These are phyloP conservation scores for Tetrapisispora taiwanensis DNA, from an alignment of 805 yeast genomes.

Conservation along the genomic window DNA sequence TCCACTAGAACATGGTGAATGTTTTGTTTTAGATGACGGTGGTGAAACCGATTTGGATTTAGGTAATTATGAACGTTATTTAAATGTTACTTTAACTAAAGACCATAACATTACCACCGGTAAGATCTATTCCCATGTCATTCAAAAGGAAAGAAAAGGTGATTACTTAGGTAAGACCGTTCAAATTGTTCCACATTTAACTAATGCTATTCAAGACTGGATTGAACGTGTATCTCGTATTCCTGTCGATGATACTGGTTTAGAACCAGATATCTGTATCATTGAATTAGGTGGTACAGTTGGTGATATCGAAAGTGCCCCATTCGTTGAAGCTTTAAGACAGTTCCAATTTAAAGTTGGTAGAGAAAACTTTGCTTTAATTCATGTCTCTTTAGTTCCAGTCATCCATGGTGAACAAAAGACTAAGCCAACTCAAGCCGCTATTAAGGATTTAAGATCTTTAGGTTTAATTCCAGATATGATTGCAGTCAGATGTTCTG, in stretches of 20 bases:
- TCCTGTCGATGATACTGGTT: constrained; percentile 84
- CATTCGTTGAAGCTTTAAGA: constrained; percentile 96
- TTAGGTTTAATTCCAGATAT: constrained; percentile 91
- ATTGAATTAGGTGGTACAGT: constrained; percentile 98
- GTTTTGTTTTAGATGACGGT: constrained; percentile 95
- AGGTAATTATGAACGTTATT: constrained; percentile 95
- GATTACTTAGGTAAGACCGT: constrained; percentile 98
- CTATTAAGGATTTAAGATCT: constrained; percentile 91
- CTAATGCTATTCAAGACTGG: constrained; percentile 98
- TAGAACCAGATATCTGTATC: constrained; percentile 92
- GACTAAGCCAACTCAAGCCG: constrained; percentile 99
- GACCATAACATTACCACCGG: constrained; percentile 98
- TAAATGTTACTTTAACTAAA: constrained; percentile 82
- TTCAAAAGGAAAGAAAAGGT: constrained; percentile 90
- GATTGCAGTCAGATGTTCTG: constrained; percentile 95
- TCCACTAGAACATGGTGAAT: constrained; percentile 98
- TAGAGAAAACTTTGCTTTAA: constrained; percentile 81
- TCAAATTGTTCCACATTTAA: constrained; percentile 96
- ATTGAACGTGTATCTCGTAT: constrained; percentile 82
- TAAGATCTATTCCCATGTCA: constrained; percentile 88
- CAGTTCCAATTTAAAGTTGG: constrained; percentile 98
- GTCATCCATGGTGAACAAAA: constrained; percentile 98
- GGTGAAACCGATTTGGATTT: constrained; percentile 97
- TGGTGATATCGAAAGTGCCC: constrained; percentile 98
- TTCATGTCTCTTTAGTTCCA: constrained; percentile 94